Conservation (phyloP, 2,329 filamentous ascomycete species). For the Clarireedia homoeocarpa region DNA sequence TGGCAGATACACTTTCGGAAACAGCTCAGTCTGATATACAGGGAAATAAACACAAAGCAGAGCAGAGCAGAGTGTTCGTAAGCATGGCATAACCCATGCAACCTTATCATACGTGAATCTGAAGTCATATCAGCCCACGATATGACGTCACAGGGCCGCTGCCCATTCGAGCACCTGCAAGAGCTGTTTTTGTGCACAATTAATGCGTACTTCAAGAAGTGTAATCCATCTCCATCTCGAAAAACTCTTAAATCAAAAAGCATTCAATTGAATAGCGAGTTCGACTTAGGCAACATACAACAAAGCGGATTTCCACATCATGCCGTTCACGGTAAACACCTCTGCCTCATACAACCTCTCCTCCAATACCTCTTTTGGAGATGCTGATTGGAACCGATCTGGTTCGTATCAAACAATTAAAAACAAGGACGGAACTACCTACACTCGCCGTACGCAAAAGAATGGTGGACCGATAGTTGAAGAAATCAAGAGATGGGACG, state of each 20-base stretch:
- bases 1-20: not conserved
- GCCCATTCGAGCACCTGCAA: not conserved
- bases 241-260: not conserved
- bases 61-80: not conserved
- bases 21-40: too few species aligned
- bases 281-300: not conserved
- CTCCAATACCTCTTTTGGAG: slow-evolving; percentile 1
- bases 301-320: not conserved
- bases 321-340: slow-evolving; percentile 7
- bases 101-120: not conserved
- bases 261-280: not conserved
- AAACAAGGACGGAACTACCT: slow-evolving; percentile 7
- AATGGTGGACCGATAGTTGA: slow-evolving; percentile 5
- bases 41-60: too few species aligned
- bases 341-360: slow-evolving; percentile 2
- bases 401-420: not conserved
- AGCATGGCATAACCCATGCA: not conserved
- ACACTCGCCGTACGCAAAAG: slow-evolving; percentile 3
- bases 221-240: not conserved
- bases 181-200: not conserved
- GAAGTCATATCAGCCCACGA: not conserved
- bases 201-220: too few species aligned
- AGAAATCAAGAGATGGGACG: slow-evolving; percentile 7
- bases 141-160: not conserved
- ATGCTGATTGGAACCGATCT: not conserved